Evolutionary conservation across 768 basidiomycete species (phyloP), one percentile per base, ranked within the genome.

Genomic region (Leccinum pellstonianum): DNA sequence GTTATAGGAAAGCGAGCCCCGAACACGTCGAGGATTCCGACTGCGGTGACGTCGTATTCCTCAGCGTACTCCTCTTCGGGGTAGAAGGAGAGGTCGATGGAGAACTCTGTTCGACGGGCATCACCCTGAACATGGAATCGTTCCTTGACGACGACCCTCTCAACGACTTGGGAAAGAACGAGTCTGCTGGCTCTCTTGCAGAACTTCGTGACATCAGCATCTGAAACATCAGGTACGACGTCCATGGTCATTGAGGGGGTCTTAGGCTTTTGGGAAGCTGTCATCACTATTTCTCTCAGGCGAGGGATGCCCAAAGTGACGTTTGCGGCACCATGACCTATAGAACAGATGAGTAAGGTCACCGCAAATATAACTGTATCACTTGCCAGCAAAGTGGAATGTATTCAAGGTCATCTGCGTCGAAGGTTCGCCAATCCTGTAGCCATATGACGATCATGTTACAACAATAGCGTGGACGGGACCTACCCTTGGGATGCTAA

Each of bases 391-490:
- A 69, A 99, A 95, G 79, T 99, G 97, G 85, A 99, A 99, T 12
- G 97, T 99, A 73, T 99, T 99, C 63, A 99, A 77, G 9, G 97
- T 99, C 97, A 99, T 99, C 73, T 99, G 97, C 0, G 97, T 99
- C 15, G 97, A 99, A 5, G 97, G 97, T 74, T 99, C 97, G 54
- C 97, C 97, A 47, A 99, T 86, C 77, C 97, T 98, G 60, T 8
- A 55, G 52, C 35, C 9, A 7, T 55, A 54, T 51, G 56, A 49
- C 56, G 58, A 59, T 38, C 15, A 35, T 35, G 10, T 52, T n/a
- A 29, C 17, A 55, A 56, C 10, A 49, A 48, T 4, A 5, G 21
- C 27, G 25, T 6, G 21, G 31, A 48, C 47, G 7, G 33, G 27
- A 78, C 84, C 63, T 74, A 95, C 96, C 95, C 93, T 80, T 99